Base-by-base conservation (phyloP, 1,284 basidiomycete genomes). In the Trichosporon asahii region DNA sequence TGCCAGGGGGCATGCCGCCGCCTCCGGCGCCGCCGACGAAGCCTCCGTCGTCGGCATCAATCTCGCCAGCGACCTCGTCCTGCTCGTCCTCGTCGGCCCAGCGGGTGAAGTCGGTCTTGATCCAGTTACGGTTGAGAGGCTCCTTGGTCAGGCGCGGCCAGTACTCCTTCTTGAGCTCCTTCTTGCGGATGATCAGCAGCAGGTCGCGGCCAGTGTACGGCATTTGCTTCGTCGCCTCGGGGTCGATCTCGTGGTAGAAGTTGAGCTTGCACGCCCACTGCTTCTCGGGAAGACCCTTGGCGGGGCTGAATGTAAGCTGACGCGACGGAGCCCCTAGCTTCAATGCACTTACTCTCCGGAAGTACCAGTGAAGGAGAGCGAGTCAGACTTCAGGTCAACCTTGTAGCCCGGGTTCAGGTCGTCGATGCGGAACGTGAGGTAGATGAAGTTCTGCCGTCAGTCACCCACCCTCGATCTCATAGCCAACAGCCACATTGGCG, bases 61-160 rank as follows among this genome's bases (percentile, higher is more conserved):
- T 37, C 55, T 69, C 68, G 25, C 23, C 53, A 55, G 78, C 82
- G 67, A 78, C 78, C 4, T 75, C 90, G 37, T 93, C 91, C 85
- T 97, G 94, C 83, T 97, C 94, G 79, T 97, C 94, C 85, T 97
- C 94, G 80, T 96, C 94, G 66, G 91, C 91, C 94, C 94, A 97
- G 85, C 68, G 68, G 78, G 86, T 86, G 82, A 95, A 96, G 84
- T 96, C 93, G 65, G 93, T 95, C 87, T 94, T 95, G 82, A 95
- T 85, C 85, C 89, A 95, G 67, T 89, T 85, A 70, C 87, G 88
- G 84, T 88, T 92, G 72, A 49, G 37, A n/a, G 29, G n/a, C 74
- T 92, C 91, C 84, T 95, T 94, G 57, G 91, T 93, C 67, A 97
- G 85, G 72, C 94, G 88, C 23, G 92, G 90, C 94, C 94, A 97